These are phyloP conservation scores for Apiospora saccharicola DNA, from an alignment of 2,329 filamentous ascomycete genomes.

Conservation along the genomic window DNA sequence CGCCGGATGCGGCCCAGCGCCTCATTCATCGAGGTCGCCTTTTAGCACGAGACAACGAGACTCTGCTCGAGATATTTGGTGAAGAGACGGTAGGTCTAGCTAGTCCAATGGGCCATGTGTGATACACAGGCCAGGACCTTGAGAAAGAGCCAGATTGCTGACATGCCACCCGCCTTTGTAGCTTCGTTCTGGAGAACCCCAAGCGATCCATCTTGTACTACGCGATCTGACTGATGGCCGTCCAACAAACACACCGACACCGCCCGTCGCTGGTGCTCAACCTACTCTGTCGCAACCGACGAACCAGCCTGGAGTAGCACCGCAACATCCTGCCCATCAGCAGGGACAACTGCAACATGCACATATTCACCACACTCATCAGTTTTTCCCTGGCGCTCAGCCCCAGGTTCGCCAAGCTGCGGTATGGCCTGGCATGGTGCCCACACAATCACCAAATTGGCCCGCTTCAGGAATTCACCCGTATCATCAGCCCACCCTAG, in stretches of 20 bases:
- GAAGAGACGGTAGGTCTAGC: slow-evolving; percentile 55
- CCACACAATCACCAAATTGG: slow-evolving; percentile 15
- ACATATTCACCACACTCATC: slow-evolving; percentile 25
- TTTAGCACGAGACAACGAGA: slow-evolving; percentile 61
- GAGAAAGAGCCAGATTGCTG: slow-evolving; percentile 20
- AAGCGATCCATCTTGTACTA: slow-evolving; percentile 44
- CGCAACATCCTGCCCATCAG: slow-evolving; percentile 22
- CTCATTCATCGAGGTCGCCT: slow-evolving; percentile 68
- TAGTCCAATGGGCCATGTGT: not conserved
- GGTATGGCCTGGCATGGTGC: slow-evolving; percentile 32
- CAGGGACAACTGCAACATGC: slow-evolving; percentile 29
- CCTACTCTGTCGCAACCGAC: slow-evolving; percentile 24
- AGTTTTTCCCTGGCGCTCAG: slow-evolving; percentile 27
- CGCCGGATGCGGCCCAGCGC: slow-evolving; percentile 62
- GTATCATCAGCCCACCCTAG: not conserved
- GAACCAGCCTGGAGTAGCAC: slow-evolving; percentile 31
- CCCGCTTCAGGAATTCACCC: slow-evolving; percentile 22
- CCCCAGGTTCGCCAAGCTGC: slow-evolving; percentile 28
- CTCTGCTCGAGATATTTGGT: slow-evolving; percentile 64
- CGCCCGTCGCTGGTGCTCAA: slow-evolving; percentile 26
- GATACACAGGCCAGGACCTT: not conserved
- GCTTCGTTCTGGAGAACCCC: slow-evolving; percentile 32
- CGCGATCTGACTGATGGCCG: slow-evolving; percentile 40
- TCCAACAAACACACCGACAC: slow-evolving; percentile 30
- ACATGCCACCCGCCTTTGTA: not conserved